A percentile compares a stretch with the other conserved stretches of the same genome.
Conservation (phyloP, 768 basidiomycete species). For the Xanthoconium stramineum region DNA sequence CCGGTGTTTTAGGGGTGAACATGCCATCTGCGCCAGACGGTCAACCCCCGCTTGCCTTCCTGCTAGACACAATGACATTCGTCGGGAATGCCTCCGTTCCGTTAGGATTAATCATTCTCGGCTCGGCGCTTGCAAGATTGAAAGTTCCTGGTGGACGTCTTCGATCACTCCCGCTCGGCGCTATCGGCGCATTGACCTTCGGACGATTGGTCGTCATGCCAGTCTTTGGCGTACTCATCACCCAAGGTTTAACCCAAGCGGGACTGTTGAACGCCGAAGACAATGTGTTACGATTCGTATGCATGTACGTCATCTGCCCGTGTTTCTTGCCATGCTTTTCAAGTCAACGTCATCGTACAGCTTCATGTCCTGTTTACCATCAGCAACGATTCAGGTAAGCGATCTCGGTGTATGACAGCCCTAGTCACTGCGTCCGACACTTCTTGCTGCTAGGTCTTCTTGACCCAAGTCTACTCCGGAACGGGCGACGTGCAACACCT, state of each 20-base stretch:
- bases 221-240: constrained; percentile 57
- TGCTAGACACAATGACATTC: constrained; percentile 55
- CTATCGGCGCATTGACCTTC: constrained; percentile 51
- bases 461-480: constrained; percentile 66
- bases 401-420: background rate
- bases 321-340: too few relatives aligned
- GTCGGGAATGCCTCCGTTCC: constrained; percentile 64
- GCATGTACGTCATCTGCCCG: too few relatives aligned
- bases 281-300: constrained; percentile 11
- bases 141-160: constrained; percentile 47
- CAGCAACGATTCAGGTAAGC: constrained; percentile 46
- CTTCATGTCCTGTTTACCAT: too few relatives aligned
- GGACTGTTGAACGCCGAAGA: constrained; percentile 50
- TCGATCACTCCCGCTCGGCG: constrained; percentile 45
- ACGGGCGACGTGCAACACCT: constrained; percentile 63
- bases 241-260: constrained; percentile 43
- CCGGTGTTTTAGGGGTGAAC: constrained; percentile 37
- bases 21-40: constrained; percentile 61
- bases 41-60: constrained; percentile 59
- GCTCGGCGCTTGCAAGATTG: constrained; percentile 59
- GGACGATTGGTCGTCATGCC: constrained; percentile 57
- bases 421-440: background rate
- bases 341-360: too few relatives aligned
- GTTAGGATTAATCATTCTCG: constrained; percentile 58
- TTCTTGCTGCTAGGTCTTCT: constrained; percentile 42